These are phyloP conservation scores for Plicaturopsis crispa DNA, from an alignment of 768 basidiomycete genomes.

Conservation along the genomic window DNA sequence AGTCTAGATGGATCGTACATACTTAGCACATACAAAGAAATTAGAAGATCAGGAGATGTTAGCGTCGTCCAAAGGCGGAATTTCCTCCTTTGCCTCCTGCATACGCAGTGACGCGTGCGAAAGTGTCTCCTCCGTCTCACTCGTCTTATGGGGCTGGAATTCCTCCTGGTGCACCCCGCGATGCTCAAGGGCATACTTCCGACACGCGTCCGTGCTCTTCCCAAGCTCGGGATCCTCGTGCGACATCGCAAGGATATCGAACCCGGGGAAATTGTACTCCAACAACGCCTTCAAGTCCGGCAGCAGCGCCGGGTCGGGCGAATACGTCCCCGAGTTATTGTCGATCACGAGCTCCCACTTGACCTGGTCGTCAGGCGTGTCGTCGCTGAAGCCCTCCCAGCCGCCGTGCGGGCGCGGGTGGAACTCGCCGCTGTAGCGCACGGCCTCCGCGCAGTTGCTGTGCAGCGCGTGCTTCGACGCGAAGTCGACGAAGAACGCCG, in stretches of 20 bases:
- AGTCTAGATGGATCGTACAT: no score
- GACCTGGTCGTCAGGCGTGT: slow-evolving; percentile 43
- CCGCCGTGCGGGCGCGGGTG: slow-evolving; percentile 67
- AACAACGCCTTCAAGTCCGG: slow-evolving; percentile 54
- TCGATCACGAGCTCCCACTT: slow-evolving; percentile 81
- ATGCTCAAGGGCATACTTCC: slow-evolving; percentile 52
- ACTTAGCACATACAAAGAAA: no score
- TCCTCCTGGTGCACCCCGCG: slow-evolving; percentile 57
- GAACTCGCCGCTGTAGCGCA: slow-evolving; percentile 75
- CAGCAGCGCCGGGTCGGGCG: slow-evolving; percentile 59
- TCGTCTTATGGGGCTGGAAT: slow-evolving; percentile 54
- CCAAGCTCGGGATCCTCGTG: slow-evolving; percentile 47
- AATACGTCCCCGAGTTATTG: slow-evolving; percentile 82
- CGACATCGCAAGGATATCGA: slow-evolving; percentile 47
- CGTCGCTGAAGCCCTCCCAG: slow-evolving; percentile 57
- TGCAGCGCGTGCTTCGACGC: slow-evolving; percentile 85
- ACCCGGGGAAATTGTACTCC: slow-evolving; percentile 67
- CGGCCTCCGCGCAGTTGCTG: slow-evolving; percentile 57
- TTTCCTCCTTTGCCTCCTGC: not conserved
- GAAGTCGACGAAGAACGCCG: slow-evolving; percentile 82
- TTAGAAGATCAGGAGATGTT: no score
- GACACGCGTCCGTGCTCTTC: slow-evolving; percentile 58
- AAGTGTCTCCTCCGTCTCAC: slow-evolving; percentile 47
- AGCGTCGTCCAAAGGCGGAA: no score
- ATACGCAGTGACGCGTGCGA: slow-evolving; percentile 6